Evolutionary conservation across 805 yeast genomes (phyloP), one percentile per base, ranked within the genome.

Genomic region (Wickerhamiella sergipiensis): DNA sequence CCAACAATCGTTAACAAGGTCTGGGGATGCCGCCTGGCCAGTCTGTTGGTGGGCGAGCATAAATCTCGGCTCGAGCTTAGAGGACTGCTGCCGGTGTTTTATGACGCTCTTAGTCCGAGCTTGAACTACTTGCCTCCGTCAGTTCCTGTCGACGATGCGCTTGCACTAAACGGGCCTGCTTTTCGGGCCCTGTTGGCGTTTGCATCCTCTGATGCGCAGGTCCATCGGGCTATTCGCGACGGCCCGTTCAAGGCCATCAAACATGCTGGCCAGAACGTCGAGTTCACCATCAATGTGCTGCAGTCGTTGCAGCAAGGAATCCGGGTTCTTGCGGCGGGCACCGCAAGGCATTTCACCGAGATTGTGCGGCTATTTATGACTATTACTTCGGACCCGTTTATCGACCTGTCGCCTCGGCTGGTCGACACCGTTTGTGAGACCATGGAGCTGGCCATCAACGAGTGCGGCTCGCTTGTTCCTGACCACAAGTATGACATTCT

Each of bases 181-280:
- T 68, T 67, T n/a, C 66, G 64, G 2, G 76, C 75, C 43, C 72
- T 65, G 52, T 67, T 68, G 50, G 72, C 66, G 46, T 71, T 70
- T 3, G 76, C 64, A n/a, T n/a, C 46, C 5, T 40, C 49, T 1
- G 42, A 48, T 12, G 17, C 31, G 38, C 44, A 49, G 15, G 43
- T 23, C 36, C 53, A 63, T 46, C 48, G 40, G 26, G 43, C 64
- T 8, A 53, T 66, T 39, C 46, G 61, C n/a, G 57, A 58, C 18
- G 67, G 67, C 12, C 50, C 59, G 2, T 31, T 66, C 17, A 52
- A 55, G 19, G 60, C 62, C 1, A 51, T 64, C 39, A 21, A 52
- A n/a, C 58, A 59, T 29, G 43, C 63, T 13, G 45, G 52, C 8
- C 55, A 57, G 33, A 51, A 61, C 43, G 56, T 61, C 15, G 55